A percentile compares a stretch with the other conserved stretches of the same genome.
Conservation (phyloP, 1,284 basidiomycete genomes). For the Trametes versicolor region DNA sequence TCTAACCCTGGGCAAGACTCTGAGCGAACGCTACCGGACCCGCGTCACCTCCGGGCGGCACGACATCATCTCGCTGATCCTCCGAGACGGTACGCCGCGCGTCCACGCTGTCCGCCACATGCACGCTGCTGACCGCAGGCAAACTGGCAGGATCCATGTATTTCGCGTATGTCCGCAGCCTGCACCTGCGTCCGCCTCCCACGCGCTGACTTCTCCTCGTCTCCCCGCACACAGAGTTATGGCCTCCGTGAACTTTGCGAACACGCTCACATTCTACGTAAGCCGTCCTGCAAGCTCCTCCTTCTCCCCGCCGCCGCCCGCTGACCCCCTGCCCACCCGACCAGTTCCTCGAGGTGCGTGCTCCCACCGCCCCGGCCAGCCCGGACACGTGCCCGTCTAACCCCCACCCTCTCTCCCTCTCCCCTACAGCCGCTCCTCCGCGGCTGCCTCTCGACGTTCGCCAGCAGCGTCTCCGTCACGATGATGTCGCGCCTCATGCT, state of each 20-base stretch:
- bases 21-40: conserved; percentile 26
- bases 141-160: conserved; percentile 42
- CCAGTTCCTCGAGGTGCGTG: conserved; percentile 25
- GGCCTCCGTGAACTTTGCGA: conserved; percentile 44
- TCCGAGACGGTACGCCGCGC: conserved; percentile 41
- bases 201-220: conserved; percentile 14
- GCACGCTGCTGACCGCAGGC: neutral
- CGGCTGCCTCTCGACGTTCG: conserved; percentile 43
- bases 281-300: conserved; percentile 19
- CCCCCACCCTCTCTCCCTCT: neutral
- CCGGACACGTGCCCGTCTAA: neutral
- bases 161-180: conserved; percentile 42
- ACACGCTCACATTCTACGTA: conserved; percentile 48
- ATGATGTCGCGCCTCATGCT: conserved; percentile 52
- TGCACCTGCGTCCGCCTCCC: neutral
- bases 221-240: conserved; percentile 41
- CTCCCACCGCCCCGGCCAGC: conserved; percentile 22
- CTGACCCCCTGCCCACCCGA: conserved; percentile 4
- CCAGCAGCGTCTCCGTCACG: conserved; percentile 47
- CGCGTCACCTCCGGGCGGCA: conserved; percentile 23
- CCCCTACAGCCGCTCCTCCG: conserved; percentile 40
- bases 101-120: neutral
- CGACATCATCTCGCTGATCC: conserved; percentile 40
- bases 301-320: conserved; percentile 8
- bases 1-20: conserved; percentile 44